These are phyloP conservation scores for Auriculariales sp. DNA, from an alignment of 768 basidiomycete genomes.

Conservation along the genomic window DNA sequence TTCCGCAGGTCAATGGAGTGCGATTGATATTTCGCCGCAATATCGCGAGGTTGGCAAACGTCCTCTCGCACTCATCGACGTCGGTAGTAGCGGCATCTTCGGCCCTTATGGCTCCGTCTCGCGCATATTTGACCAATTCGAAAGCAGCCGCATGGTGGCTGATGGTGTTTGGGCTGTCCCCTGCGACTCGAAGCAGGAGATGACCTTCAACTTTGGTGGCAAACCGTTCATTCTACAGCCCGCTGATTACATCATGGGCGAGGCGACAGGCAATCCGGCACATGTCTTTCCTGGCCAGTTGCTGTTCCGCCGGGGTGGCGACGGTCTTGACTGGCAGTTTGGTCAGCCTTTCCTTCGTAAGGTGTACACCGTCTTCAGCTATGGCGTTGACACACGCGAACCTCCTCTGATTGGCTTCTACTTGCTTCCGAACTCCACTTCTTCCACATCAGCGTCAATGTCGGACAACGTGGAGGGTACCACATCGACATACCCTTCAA, in stretches of 20 bases:
- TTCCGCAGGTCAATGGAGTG: too few relatives aligned
- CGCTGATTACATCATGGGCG: slow-evolving; percentile 66
- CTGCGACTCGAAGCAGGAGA: slow-evolving; percentile 40
- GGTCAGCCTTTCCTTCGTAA: slow-evolving; percentile 61
- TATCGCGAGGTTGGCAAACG: slow-evolving; percentile 40
- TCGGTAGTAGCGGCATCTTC: slow-evolving; percentile 61
- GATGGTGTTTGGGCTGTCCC: slow-evolving; percentile 61
- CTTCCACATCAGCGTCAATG: neutral
- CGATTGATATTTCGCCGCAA: slow-evolving; percentile 41
- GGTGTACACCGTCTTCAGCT: slow-evolving; percentile 70
- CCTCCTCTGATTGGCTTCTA: slow-evolving; percentile 71
- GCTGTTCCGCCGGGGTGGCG: slow-evolving; percentile 46
- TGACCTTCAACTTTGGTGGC: slow-evolving; percentile 57
- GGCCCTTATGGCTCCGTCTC: slow-evolving; percentile 70
- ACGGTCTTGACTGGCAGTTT: slow-evolving; percentile 76
- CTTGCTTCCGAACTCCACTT: slow-evolving; percentile 20
- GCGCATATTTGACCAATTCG: slow-evolving; percentile 40
- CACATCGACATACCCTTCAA: slow-evolving; percentile 22
- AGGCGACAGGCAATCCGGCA: slow-evolving; percentile 43
- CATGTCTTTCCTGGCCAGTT: slow-evolving; percentile 65
- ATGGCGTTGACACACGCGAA: slow-evolving; percentile 60
- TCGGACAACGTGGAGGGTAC: neutral
- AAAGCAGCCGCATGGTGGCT: slow-evolving; percentile 55
- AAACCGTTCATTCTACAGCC: slow-evolving; percentile 50
- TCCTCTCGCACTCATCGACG: slow-evolving; percentile 58